Base-by-base conservation (phyloP, 208 protist species). In the Leishmania lainsoni region DNA sequence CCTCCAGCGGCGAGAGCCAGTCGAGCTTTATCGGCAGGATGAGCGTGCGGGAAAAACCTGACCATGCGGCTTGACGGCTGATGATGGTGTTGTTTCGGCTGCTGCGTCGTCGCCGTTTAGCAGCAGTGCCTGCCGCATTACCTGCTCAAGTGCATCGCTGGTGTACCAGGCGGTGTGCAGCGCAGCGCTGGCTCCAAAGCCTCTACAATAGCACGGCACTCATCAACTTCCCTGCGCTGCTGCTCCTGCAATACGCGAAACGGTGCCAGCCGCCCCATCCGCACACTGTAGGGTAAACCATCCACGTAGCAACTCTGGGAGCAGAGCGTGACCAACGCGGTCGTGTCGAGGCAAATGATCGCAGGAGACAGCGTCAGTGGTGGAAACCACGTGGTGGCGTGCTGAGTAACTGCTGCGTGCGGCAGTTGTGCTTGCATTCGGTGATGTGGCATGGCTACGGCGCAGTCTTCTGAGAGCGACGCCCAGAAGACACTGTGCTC, bases 341-440 rank as follows among this genome's bases (percentile, higher is more conserved):
- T 96, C 20, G 89, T 93, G 77, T 96, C 92, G 39, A 96, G 83
- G 83, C 89, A 93, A 16, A 96, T 66, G 75, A 93, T 86, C 29
- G 32, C 35, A 3, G 84, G 75, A 9, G 29, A 22, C 29, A 77
- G 74, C 20, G 42, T 39, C 12, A 83, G 49, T 2, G 80, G 72
- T 17, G 85, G 81, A 29, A 91, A 76, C 75, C 81, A 85, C 9
- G 68, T 51, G 48, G 26, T 71, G 76, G 76, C 14, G 35, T 48
- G 2, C 59, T 45, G 20, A 70, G 73, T 9, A 52, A 80, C 0
- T 5, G 58, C 51, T 29, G 8, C 49, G 2, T 3, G 61, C 20
- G n/a, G 29, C 14, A 20, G 58, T 63, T n/a, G 72, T 3, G 29
- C 17, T 22, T 32, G 72, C 17, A n/a, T 76, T 45, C 14, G 29